phyloP scores from a whole-genome alignment of 495 filamentous ascomycete species.

The Neurospora sp. region DNA sequence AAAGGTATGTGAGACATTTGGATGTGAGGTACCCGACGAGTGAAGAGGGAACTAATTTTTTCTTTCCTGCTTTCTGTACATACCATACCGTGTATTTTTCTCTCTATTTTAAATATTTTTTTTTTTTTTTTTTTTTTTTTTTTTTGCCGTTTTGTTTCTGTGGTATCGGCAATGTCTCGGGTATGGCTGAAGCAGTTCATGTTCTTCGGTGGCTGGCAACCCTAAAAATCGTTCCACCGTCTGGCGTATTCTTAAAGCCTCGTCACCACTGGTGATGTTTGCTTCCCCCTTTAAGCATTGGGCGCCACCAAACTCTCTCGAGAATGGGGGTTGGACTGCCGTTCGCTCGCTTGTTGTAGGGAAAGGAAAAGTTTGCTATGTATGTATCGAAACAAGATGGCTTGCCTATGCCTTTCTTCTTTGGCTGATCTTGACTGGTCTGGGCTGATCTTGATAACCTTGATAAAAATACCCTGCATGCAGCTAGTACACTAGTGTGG shows the following conservation, averaged over 20 bases:
- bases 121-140: too few species aligned
- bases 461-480: background rate
- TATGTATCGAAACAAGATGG: background rate
- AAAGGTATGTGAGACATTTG: background rate
- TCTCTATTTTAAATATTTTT: too few species aligned
- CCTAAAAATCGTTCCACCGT: background rate
- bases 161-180: background rate
- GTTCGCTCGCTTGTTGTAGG: background rate
- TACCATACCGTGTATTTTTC: background rate
- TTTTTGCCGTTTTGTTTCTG: too few species aligned
- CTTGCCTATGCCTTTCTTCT: background rate
- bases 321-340: background rate
- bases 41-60: background rate
- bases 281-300: background rate
- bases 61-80: background rate
- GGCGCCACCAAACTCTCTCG: background rate
- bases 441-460: background rate
- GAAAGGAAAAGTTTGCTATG: background rate
- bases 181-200: background rate
- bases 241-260: background rate
- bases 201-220: background rate
- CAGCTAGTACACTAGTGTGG: background rate
- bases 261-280: background rate
- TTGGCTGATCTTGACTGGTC: background rate
- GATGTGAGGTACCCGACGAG: background rate